Conservation (phyloP, 768 basidiomycete species). For the Phanerochaete carnosa region DNA sequence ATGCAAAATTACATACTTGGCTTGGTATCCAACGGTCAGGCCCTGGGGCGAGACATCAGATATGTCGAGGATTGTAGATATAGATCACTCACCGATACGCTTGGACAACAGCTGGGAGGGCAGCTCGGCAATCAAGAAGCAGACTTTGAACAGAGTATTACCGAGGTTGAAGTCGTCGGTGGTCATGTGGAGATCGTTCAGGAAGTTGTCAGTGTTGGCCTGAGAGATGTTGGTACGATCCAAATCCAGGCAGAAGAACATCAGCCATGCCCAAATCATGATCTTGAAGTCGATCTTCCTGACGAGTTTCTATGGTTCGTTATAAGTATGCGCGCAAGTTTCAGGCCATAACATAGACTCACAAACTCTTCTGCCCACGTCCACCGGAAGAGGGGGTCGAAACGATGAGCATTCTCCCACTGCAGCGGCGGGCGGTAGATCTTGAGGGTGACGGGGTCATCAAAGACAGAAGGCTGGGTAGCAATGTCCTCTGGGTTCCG, state of each 20-base stretch:
- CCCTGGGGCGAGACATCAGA: neutral
- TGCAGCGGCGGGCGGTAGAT: slow-evolving; percentile 49
- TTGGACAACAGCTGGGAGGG: slow-evolving; percentile 70
- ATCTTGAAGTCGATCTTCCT: slow-evolving; percentile 61
- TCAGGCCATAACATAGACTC: slow-evolving; percentile 8
- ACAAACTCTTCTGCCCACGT: slow-evolving; percentile 68
- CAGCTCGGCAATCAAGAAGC: slow-evolving; percentile 44
- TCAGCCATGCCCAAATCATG: slow-evolving; percentile 57
- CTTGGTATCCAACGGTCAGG: slow-evolving; percentile 66
- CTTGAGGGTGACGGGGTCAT: slow-evolving; percentile 48
- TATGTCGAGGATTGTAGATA: neutral
- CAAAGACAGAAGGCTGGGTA: slow-evolving; percentile 61
- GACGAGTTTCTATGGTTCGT: slow-evolving; percentile 36
- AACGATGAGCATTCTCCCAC: slow-evolving; percentile 62
- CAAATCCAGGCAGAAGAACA: slow-evolving; percentile 61
- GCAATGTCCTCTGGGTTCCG: slow-evolving; percentile 49
- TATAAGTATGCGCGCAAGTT: neutral
- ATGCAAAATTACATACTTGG: slow-evolving; percentile 35
- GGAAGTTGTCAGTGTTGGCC: slow-evolving; percentile 68
- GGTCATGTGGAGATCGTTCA: slow-evolving; percentile 56
- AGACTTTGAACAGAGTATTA: slow-evolving; percentile 54
- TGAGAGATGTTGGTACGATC: slow-evolving; percentile 61
- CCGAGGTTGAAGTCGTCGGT: slow-evolving; percentile 66
- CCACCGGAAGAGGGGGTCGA: slow-evolving; percentile 66
- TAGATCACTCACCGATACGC: slow-evolving; percentile 19